These are phyloP conservation scores for Sphagnum tenellum DNA, from an alignment of 225 moss, liverwort and hornwort genomes.

Conservation along the genomic window DNA sequence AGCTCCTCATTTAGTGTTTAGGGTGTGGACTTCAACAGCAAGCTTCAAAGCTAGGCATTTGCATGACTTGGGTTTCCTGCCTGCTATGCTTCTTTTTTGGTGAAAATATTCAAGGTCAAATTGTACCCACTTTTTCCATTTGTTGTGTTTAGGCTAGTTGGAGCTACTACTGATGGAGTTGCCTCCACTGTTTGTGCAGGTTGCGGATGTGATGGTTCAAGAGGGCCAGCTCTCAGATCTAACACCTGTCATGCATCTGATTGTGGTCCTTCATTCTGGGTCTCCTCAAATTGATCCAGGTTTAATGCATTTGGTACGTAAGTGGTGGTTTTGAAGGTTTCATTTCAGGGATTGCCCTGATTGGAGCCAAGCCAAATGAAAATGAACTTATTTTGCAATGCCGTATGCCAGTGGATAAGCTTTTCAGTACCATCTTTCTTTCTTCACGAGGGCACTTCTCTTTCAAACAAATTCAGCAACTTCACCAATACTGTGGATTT, in stretches of 20 bases:
- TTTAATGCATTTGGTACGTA: slow-evolving; percentile 63
- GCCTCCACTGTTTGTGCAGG: slow-evolving; percentile 24
- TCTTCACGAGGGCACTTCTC: too few species aligned
- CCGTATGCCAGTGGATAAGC: too few species aligned
- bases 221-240: slow-evolving; percentile 69
- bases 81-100: not conserved
- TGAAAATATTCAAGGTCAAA: too few species aligned
- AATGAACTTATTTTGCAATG: too few species aligned
- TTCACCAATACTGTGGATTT: not conserved
- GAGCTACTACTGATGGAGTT: not conserved
- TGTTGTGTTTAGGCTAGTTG: not conserved
- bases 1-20: too few species aligned
- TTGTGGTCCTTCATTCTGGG: slow-evolving; percentile 68
- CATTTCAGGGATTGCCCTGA: too few species aligned
- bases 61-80: not conserved
- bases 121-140: not conserved
- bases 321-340: too few species aligned
- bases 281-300: slow-evolving; percentile 63
- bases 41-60: too few species aligned
- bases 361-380: too few species aligned
- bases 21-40: too few species aligned
- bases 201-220: slow-evolving; percentile 69
- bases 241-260: slow-evolving; percentile 81
- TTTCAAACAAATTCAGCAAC: too few species aligned
- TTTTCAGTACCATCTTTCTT: too few species aligned